These are phyloP conservation scores for Solanum hybrid DNA, from an alignment of 305 asterid genomes.

Conservation along the genomic window DNA sequence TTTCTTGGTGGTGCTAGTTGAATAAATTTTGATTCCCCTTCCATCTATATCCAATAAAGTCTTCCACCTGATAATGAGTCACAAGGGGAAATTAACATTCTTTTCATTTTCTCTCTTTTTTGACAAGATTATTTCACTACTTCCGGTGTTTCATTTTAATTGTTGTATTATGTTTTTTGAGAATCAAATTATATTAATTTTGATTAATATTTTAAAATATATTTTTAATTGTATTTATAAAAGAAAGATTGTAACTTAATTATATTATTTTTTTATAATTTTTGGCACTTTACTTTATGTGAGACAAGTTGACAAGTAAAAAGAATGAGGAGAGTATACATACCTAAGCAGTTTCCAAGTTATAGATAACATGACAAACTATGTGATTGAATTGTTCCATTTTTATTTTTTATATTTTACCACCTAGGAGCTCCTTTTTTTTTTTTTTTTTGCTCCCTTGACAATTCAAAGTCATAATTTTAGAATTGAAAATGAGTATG, in stretches of 20 bases:
- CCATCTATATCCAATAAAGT: neutral
- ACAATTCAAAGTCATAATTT: no score
- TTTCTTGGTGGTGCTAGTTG: neutral
- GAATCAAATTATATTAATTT: neutral
- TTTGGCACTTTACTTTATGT: neutral
- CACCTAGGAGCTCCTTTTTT: neutral
- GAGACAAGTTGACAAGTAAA: neutral
- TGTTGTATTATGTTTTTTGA: fast-evolving
- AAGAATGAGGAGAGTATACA: neutral
- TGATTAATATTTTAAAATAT: neutral
- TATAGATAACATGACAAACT: neutral
- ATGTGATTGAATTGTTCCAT: neutral
- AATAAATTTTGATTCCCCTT: neutral
- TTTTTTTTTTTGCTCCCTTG: neutral
- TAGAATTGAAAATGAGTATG: neutral
- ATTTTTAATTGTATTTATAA: neutral
- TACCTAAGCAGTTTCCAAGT: neutral
- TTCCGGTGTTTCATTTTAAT: neutral
- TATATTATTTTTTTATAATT: neutral
- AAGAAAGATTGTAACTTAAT: neutral
- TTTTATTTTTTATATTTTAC: no score
- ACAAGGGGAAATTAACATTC: neutral
- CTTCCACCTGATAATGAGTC: neutral
- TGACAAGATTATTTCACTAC: neutral
- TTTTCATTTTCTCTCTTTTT: neutral